Base-by-base conservation (phyloP, 2,329 filamentous ascomycete genomes). In the Cytospora leucostoma region DNA sequence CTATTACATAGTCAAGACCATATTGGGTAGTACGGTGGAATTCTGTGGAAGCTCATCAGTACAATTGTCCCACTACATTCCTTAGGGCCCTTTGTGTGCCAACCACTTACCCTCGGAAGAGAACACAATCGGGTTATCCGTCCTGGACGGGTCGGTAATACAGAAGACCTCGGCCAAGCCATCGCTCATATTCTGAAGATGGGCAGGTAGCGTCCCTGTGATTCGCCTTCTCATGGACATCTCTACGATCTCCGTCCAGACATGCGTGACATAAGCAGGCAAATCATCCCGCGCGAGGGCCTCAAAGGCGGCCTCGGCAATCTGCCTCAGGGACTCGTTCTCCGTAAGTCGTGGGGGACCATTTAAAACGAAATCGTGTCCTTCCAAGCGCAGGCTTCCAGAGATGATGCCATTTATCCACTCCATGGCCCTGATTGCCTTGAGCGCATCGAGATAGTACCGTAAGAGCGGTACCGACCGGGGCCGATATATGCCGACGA, bases 141-240 rank as follows among this genome's bases (percentile, higher is more conserved):
- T 79, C 63, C 89, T 79, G 1, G 88, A 89, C 10, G 90, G 89
- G 72, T 93, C 90, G 0, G 88, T 90, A 61, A 93, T 74, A 71
- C 89, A 93, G 68, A 92, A 93, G 0, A 91, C 89, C 71, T 93
- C 89, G 0, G 89, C 90, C 64, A 93, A 73, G 0, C 89, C 89
- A 72, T 93, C 89, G 0, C 88, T 90, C n/a, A 88, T 83, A 52
- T 90, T 86, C 51, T 84, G 80, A 32, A 91, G 76, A 68, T 88
- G 81, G 1, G 82, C 77, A 2, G 89, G 85, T 32, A 92, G 73
- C 1, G 84, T 89, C 4, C 89, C 88, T 0, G 86, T 88, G 27
- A 93, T 85, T 21, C 88, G 82, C 65, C 85, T 81, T 66, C 86
- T 84, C 44, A 93, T 88, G 33, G 88, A 89, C 17, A 84, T 75